These are phyloP conservation scores for Jaminaea rosea DNA, from an alignment of 1,284 basidiomycete genomes.

Conservation along the genomic window DNA sequence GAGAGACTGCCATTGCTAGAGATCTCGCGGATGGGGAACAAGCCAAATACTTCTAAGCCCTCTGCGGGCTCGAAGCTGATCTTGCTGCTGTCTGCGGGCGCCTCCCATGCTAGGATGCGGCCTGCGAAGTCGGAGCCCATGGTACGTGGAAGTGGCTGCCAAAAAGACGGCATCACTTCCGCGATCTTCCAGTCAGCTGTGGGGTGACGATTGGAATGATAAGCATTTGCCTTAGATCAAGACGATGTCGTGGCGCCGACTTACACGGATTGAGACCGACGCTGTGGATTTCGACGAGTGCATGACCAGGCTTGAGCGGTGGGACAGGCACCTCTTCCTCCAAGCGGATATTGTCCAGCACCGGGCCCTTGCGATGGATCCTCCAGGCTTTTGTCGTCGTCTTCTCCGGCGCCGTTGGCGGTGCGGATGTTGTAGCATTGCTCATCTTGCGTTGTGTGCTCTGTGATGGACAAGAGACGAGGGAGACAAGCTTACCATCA, in stretches of 20 bases:
- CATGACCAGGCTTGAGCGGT: not conserved
- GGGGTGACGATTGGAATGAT: no score
- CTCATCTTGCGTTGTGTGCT: no score
- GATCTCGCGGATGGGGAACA: not conserved
- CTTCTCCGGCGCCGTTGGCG: no score
- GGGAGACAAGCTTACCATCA: no score
- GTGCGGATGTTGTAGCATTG: no score
- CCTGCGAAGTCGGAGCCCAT: not conserved
- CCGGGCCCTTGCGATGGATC: no score
- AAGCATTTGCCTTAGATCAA: no score
- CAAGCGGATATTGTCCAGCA: no score
- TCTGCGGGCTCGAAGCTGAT: not conserved
- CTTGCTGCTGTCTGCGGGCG: not conserved
- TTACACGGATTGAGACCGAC: not conserved
- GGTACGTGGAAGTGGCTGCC: not conserved
- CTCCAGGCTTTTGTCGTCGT: no score
- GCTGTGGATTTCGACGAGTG: not conserved
- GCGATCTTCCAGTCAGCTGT: not conserved
- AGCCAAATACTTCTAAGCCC: not conserved
- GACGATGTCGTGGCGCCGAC: no score
- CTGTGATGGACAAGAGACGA: no score
- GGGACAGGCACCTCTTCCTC: not conserved
- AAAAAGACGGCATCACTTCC: not conserved
- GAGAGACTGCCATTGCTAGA: not conserved
- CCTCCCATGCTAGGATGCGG: not conserved